Evolutionary conservation across 805 yeast species (phyloP), one percentile per base, ranked within the genome.

Genomic region (Jamesozyma piceae): DNA sequence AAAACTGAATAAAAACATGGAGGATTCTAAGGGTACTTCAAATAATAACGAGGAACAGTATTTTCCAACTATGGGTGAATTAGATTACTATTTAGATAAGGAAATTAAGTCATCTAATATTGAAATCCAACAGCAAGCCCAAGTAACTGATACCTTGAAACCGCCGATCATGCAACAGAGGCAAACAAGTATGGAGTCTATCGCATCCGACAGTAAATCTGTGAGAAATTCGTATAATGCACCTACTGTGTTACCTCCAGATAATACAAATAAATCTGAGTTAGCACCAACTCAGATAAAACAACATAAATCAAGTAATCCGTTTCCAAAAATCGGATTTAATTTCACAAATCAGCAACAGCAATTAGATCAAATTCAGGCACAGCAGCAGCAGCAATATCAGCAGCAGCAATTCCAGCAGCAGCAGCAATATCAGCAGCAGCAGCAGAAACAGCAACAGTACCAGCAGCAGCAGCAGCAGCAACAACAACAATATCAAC

Each of bases 291-390:
- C 31, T 27, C 22, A 24, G 5, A 41, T 32, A 6, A 60, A 50
- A 44, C 63, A 58, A 38, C 59, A 60, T 46, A 62, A 62, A 48
- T 52, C 63, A 3, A 58, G 54, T 35, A 62, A 62, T 44, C 66
- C 66, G n/a, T 62, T 62, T 30, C 66, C 65, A 17, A 55, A 49
- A 39, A 56, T 59, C 47, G 26, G 18, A 1, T 15, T 17, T 26
- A 29, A 15, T 35, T 35, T n/a, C 21, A 8, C 35, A n/a, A 32
- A 32, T 18, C 17, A 38, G 27, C 39, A 24, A 15, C 44, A 43
- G 38, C 46, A 35, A 15, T 19, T 14, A 11, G 19, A 32, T 11
- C 35, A 32, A 17, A 11, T 9, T 14, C 21, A 32, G 9, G 10
- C 6, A 24, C 6, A 8, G 28, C 28, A 24, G n/a, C 35, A 32